Base-by-base conservation (phyloP, 768 basidiomycete species). In the Ramaria rubella region DNA sequence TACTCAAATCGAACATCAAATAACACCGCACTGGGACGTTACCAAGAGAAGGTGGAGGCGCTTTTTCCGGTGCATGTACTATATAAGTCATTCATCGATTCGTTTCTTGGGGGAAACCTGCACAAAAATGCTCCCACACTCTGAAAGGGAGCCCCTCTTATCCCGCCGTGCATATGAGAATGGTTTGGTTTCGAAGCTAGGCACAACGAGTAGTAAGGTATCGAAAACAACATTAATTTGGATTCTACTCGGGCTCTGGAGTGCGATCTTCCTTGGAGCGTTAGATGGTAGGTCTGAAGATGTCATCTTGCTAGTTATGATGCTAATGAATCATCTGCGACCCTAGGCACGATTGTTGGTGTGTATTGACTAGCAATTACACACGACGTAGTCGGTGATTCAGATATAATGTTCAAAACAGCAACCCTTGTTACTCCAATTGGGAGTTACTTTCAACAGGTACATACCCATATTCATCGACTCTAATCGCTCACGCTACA, bases 271-370 rank as follows among this genome's bases (percentile, higher is more conserved):
- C 64, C 73, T 94, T 54, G 87, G 87, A 63, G 89, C 91, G 40
- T 78, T 94, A 64, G 90, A 93, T 67, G 90, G 90, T 87, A 68
- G 56, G 76, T 68, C 8, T 27, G n/a, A n/a, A n/a, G n/a, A n/a
- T n/a, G n/a, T n/a, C n/a, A n/a, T n/a, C n/a, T n/a, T 23, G 15
- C 17, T 17, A 9, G 5, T 17, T 24, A 45, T 45, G 58, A 43
- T 23, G 19, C 19, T 50, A 9, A 11, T 38, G 49, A n/a, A n/a
- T n/a, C 49, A 36, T 52, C 26, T 59, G 45, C 44, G 26, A n/a
- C n/a, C n/a, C n/a, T 62, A 86, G 88, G 87, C 62, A 92, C 90
- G 4, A 85, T 93, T 63, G 90, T 93, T 58, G 91, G 55, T 56
- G 9, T 14, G 55, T 56, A 9, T 15, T 21, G 11, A 6, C 30